These are phyloP conservation scores for Platanthera guangdongensis DNA, from an alignment of 106 monocot species.

Conservation along the genomic window DNA sequence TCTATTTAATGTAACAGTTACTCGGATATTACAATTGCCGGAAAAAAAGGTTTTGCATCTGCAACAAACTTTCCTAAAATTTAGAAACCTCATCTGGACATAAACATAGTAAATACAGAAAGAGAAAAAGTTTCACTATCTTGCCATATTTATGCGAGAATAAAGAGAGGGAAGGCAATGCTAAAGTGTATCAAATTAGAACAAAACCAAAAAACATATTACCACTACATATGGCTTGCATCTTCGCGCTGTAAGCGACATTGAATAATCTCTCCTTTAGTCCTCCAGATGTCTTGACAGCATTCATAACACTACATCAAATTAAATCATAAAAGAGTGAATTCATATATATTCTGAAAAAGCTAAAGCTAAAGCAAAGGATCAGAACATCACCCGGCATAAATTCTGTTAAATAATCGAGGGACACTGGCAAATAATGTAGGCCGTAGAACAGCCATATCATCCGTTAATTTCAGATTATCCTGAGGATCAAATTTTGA, in stretches of 20 bases:
- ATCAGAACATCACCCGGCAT: slow-evolving; percentile 65
- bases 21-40: background rate
- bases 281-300: slow-evolving; percentile 83
- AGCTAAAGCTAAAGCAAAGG: background rate
- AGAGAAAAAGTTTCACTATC: background rate
- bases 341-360: background rate
- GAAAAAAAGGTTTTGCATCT: background rate
- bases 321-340: slow-evolving; percentile 2
- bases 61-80: background rate
- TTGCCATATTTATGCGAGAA: background rate
- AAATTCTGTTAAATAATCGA: slow-evolving; percentile 89
- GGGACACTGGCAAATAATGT: slow-evolving; percentile 91
- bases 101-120: background rate
- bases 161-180: background rate
- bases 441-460: slow-evolving; percentile 74
- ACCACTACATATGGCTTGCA: slow-evolving; percentile 79
- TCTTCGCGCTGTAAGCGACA: slow-evolving; percentile 81
- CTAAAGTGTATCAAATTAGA: background rate
- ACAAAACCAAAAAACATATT: slow-evolving; percentile 5
- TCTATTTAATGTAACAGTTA: background rate
- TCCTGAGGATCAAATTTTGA: slow-evolving; percentile 47
- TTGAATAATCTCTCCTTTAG: slow-evolving; percentile 74
- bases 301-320: slow-evolving; percentile 66
- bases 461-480: slow-evolving; percentile 92
- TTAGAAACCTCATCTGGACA: background rate